Evolutionary conservation across 495 filamentous ascomycete species (phyloP).

Genomic region (Podospora appendiculata): DNA sequence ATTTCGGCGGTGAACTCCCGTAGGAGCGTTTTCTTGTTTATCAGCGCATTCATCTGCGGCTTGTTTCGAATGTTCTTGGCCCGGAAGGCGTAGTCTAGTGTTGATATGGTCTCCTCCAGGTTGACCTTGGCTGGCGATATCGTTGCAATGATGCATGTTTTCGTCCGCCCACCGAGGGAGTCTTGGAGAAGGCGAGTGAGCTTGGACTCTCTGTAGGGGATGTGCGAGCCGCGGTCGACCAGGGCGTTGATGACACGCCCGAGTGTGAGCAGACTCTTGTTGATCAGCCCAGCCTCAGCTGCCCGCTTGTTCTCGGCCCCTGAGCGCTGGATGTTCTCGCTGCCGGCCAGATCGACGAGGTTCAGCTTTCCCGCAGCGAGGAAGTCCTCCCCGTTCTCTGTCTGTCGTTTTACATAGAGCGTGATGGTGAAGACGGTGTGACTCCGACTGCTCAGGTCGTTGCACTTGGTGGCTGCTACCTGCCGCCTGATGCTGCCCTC

Average conservation of each 20-base stretch:
- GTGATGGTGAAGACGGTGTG: constrained; percentile 97
- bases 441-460: constrained; percentile 90
- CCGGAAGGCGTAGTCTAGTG: constrained; percentile 91
- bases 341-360: constrained; percentile 90
- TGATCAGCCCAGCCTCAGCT: constrained; percentile 91
- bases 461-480: constrained; percentile 96
- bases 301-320: constrained; percentile 97
- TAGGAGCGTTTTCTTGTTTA: constrained; percentile 86
- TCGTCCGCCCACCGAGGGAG: constrained; percentile 88
- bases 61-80: constrained; percentile 99
- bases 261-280: constrained; percentile 91
- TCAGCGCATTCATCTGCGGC: constrained; percentile 83
- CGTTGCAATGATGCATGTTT: constrained; percentile 97
- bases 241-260: constrained; percentile 96
- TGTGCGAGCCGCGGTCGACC: constrained; percentile 83
- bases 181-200: constrained; percentile 92
- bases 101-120: constrained; percentile 95
- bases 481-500: constrained; percentile 87
- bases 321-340: constrained; percentile 93
- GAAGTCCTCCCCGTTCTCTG: constrained; percentile 76
- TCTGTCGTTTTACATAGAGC: constrained; percentile 70
- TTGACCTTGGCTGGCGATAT: constrained; percentile 91
- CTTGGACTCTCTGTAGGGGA: constrained; percentile 96
- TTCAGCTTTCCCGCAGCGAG: constrained; percentile 93
- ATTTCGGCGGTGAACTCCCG: constrained; percentile 90